Percentiles rank a stretch among this genome's conserved stretches.
Evolutionary conservation across 345 rosid species (phyloP).

Genomic region (Nephelium lappaceum): DNA sequence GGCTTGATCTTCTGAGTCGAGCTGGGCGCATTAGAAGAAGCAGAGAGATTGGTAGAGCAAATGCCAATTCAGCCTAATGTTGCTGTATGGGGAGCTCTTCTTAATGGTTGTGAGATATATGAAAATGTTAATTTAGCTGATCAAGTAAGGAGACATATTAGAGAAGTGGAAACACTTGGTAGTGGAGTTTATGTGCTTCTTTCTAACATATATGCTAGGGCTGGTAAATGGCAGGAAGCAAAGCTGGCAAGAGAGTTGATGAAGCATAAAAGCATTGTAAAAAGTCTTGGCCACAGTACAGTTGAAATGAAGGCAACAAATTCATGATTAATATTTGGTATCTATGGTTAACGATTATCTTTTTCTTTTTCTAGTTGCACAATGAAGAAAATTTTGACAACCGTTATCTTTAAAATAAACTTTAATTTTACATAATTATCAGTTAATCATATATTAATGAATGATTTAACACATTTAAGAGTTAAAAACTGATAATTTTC

Average conservation of each 20-base stretch:
- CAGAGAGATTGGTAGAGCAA: slow-evolving; percentile 40
- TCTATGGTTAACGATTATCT: too few relatives aligned
- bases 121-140: slow-evolving; percentile 49
- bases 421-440: too few relatives aligned
- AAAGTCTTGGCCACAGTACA: slow-evolving; percentile 45
- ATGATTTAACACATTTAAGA: too few relatives aligned
- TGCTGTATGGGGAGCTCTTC: slow-evolving; percentile 55
- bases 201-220: slow-evolving; percentile 53
- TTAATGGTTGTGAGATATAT: slow-evolving; percentile 56
- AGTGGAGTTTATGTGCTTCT: slow-evolving; percentile 48
- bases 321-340: not conserved
- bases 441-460: too few relatives aligned
- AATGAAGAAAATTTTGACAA: too few relatives aligned
- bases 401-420: too few relatives aligned
- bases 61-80: slow-evolving; percentile 48
- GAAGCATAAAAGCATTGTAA: slow-evolving; percentile 37
- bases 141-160: slow-evolving; percentile 32
- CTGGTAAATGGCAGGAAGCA: slow-evolving; percentile 52
- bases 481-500: too few relatives aligned
- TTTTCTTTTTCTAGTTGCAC: not conserved
- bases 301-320: slow-evolving; percentile 34
- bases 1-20: slow-evolving; percentile 63
- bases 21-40: slow-evolving; percentile 49
- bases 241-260: slow-evolving; percentile 48
- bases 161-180: slow-evolving; percentile 41